A percentile compares a stretch with the other conserved stretches of the same genome.
phyloP scores from a whole-genome alignment of 192 early-diverging fungal genomes.

The Umbelopsis vinacea region DNA sequence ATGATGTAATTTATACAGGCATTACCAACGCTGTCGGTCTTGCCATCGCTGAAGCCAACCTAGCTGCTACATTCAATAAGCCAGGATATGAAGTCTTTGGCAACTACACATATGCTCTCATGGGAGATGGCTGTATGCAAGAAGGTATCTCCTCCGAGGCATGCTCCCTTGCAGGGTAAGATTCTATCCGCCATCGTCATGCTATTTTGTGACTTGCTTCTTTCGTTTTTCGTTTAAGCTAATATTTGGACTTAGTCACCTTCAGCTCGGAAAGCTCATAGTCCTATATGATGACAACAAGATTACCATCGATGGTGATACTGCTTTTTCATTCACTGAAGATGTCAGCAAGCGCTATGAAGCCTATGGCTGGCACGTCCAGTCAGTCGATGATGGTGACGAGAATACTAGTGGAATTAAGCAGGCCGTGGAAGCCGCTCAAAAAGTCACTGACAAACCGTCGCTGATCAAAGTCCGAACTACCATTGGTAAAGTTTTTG shows the following conservation, averaged over 20 bases:
- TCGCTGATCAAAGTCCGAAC: conserved; percentile 90
- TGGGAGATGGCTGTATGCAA: conserved; percentile 97
- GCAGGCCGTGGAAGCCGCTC: conserved; percentile 81
- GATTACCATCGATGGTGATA: conserved; percentile 92
- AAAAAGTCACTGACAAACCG: conserved; percentile 85
- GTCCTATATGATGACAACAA: conserved; percentile 96
- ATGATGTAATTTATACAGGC: conserved; percentile 44
- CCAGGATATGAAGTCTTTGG: conserved; percentile 85
- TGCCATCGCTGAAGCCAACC: conserved; percentile 85
- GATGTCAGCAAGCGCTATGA: conserved; percentile 87
- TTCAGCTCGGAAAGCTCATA: conserved; percentile 93
- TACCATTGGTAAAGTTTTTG: conserved; percentile 73
- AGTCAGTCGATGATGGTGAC: conserved; percentile 78
- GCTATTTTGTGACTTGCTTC: background rate
- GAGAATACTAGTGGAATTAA: conserved; percentile 70
- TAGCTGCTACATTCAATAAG: conserved; percentile 90
- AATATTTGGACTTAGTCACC: conserved; percentile 49
- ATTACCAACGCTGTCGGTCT: conserved; percentile 92
- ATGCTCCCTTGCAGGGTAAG: conserved; percentile 84
- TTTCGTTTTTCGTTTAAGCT: background rate
- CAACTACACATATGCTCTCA: conserved; percentile 82
- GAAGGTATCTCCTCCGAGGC: conserved; percentile 96
- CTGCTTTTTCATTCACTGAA: conserved; percentile 89
- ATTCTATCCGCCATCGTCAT: background rate
- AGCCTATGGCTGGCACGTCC: conserved; percentile 94